These are phyloP conservation scores for Maudiozyma saulgeensis DNA, from an alignment of 805 yeast genomes.

Conservation along the genomic window DNA sequence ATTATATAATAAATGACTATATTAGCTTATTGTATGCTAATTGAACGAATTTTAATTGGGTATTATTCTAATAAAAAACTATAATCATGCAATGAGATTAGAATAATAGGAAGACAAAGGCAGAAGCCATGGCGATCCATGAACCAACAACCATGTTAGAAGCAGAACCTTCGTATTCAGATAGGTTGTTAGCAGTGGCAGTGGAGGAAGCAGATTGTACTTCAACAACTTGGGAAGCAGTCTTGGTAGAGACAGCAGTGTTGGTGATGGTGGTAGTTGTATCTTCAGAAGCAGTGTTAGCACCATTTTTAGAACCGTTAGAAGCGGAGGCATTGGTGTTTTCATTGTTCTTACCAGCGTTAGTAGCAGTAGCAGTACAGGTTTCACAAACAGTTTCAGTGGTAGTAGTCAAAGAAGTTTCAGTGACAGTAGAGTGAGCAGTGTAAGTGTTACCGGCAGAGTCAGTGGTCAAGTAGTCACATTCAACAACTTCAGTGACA, in stretches of 20 bases:
- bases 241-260: background rate
- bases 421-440: constrained; percentile 2
- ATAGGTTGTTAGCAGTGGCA: background rate
- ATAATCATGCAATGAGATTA: background rate
- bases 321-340: background rate
- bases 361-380: background rate
- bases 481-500: constrained; percentile 1
- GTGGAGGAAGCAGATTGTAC: background rate
- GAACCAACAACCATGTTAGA: constrained; percentile 3
- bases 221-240: background rate
- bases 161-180: constrained; percentile 3
- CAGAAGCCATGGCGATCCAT: constrained; percentile 3
- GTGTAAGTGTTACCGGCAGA: constrained; percentile 1
- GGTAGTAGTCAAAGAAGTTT: constrained; percentile 1
- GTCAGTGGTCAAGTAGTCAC: constrained; percentile 2
- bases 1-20: background rate
- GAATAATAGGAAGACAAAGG: constrained; percentile 3
- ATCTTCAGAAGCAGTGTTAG: background rate
- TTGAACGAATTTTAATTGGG: background rate
- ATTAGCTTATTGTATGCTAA: background rate
- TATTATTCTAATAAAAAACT: background rate
- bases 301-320: background rate
- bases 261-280: background rate
- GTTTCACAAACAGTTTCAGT: background rate
- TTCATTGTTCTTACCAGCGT: background rate